phyloP scores from a whole-genome alignment of 768 basidiomycete genomes.

The Suillus tomentosus region DNA sequence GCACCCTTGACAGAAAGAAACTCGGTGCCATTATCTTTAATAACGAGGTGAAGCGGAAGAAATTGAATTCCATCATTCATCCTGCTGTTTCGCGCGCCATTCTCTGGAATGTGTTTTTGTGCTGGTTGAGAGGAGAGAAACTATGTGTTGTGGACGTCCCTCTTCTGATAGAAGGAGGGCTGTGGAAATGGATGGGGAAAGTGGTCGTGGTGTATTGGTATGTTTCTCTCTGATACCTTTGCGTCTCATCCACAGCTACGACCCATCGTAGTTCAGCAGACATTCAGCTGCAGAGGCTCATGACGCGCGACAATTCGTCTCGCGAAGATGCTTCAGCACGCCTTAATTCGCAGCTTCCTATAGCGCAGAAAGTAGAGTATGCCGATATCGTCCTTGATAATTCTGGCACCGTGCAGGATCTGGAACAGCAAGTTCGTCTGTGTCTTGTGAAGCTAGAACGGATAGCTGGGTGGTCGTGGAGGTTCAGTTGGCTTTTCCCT shows the following conservation, averaged over 20 bases:
- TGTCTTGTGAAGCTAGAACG: slow-evolving; percentile 47
- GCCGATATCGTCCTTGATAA: slow-evolving; percentile 91
- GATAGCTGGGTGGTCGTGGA: slow-evolving; percentile 58
- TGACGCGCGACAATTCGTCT: slow-evolving; percentile 69
- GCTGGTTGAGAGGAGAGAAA: slow-evolving; percentile 79
- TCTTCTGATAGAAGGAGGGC: slow-evolving; percentile 82
- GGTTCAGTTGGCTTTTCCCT: slow-evolving; percentile 63
- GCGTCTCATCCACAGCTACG: background rate
- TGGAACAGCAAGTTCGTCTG: slow-evolving; percentile 47
- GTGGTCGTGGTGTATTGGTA: slow-evolving; percentile 94
- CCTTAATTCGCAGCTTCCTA: slow-evolving; percentile 78
- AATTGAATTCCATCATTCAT: slow-evolving; percentile 85
- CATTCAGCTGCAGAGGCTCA: slow-evolving; percentile 82
- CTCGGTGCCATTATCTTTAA: slow-evolving; percentile 86
- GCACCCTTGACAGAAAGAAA: slow-evolving; percentile 77
- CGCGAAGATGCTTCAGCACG: slow-evolving; percentile 71
- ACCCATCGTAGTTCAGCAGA: slow-evolving; percentile 62
- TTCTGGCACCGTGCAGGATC: slow-evolving; percentile 70
- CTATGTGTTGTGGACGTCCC: slow-evolving; percentile 90
- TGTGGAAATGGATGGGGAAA: slow-evolving; percentile 82
- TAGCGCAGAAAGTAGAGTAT: slow-evolving; percentile 76
- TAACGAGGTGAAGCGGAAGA: slow-evolving; percentile 67
- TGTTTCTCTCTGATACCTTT: slow-evolving; percentile 23
- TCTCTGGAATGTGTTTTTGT: slow-evolving; percentile 61
- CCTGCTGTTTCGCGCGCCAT: slow-evolving; percentile 87